Conservation (phyloP, 495 filamentous ascomycete species). For the Aspergillus haitiensis region DNA sequence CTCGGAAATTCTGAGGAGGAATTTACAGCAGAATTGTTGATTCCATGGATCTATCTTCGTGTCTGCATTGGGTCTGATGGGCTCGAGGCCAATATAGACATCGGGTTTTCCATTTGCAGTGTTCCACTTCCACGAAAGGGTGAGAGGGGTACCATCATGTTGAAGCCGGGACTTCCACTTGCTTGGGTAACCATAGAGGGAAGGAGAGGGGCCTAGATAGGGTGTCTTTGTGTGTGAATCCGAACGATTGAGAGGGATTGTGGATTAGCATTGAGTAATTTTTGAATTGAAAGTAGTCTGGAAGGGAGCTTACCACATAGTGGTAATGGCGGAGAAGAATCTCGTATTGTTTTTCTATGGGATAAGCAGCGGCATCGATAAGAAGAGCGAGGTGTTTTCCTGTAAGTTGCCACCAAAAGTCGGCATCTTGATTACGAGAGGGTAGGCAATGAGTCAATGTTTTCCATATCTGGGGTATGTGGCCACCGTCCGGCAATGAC, state of each 20-base stretch:
- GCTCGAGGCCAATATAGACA: constrained; percentile 9
- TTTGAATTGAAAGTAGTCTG: background rate
- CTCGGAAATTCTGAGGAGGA: constrained; percentile 7
- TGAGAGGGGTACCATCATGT: constrained; percentile 9
- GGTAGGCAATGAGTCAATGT: constrained; percentile 6
- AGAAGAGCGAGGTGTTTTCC: constrained; percentile 11
- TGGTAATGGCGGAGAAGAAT: constrained; percentile 14
- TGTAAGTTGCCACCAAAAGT: constrained; percentile 14
- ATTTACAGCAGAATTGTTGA: constrained; percentile 1
- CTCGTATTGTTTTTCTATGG: constrained; percentile 13
- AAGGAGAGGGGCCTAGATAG: constrained; percentile 9
- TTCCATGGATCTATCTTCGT: constrained; percentile 12
- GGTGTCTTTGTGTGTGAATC: constrained; percentile 4
- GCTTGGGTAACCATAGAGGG: background rate
- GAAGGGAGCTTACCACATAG: constrained; percentile 9
- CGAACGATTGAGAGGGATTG: too few species aligned
- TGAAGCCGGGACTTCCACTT: constrained; percentile 12
- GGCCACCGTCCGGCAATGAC: background rate
- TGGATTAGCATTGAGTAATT: too few species aligned
- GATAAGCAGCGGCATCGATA: constrained; percentile 12
- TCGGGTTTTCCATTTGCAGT: background rate
- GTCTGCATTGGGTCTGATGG: constrained; percentile 10
- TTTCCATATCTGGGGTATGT: constrained; percentile 3
- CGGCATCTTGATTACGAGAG: constrained; percentile 8
- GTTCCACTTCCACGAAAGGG: constrained; percentile 16